A percentile compares a stretch with the other conserved stretches of the same genome.
Evolutionary conservation across 169 alveolate species (phyloP).

Genomic region (Cryptosporidium ubiquitum): DNA sequence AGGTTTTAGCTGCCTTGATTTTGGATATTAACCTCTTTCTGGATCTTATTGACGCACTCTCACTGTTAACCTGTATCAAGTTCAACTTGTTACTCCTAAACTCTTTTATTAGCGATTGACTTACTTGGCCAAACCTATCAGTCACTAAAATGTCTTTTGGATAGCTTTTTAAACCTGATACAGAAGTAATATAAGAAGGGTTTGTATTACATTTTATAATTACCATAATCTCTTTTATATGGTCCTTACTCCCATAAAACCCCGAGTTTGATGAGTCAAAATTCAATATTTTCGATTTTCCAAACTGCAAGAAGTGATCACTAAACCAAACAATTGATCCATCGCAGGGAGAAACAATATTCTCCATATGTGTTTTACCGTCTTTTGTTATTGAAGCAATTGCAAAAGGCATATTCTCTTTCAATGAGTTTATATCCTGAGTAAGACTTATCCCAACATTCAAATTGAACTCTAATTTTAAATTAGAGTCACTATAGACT

Average conservation of each 20-base stretch:
- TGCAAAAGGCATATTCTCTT: constrained; percentile 8
- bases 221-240: background rate
- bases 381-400: constrained; percentile 11
- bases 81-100: background rate
- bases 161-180: background rate
- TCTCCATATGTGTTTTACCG: constrained; percentile 58
- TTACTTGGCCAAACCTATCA: constrained; percentile 11
- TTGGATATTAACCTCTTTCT: background rate
- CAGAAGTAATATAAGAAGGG: constrained; percentile 6
- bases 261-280: no score
- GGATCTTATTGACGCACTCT: background rate
- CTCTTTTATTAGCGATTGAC: constrained; percentile 18
- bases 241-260: background rate
- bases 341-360: constrained; percentile 32
- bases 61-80: background rate
- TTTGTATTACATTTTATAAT: constrained; percentile 2
- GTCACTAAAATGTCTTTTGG: background rate
- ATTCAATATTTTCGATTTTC: background rate
- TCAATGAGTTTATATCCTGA: background rate
- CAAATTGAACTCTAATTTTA: constrained; percentile 29
- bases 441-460: constrained; percentile 8
- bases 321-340: constrained; percentile 38
- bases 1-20: background rate
- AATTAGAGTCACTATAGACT: background rate
- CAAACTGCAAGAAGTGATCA: background rate